Percentiles rank a stretch among this genome's conserved stretches.
These are phyloP conservation scores for Gremmenia infestans DNA, from an alignment of 2,329 filamentous ascomycete species.

Conservation along the genomic window DNA sequence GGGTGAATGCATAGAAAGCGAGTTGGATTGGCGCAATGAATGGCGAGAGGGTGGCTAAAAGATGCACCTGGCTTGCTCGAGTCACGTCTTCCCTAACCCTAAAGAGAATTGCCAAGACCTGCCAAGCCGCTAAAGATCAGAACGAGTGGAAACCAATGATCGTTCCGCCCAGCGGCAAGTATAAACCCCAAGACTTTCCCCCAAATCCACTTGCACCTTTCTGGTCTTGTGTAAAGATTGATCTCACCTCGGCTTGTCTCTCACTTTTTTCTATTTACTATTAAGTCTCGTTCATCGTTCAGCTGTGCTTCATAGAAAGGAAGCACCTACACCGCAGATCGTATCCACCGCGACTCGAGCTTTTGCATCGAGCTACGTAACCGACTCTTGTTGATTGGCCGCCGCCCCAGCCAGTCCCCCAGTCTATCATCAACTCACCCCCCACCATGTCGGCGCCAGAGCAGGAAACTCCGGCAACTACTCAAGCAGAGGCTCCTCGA, in stretches of 20 bases:
- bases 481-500: conserved; percentile 15
- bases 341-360: background rate
- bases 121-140: conserved; percentile 2
- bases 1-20: too few species aligned
- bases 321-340: background rate
- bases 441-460: conserved; percentile 18
- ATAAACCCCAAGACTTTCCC: conserved; percentile 2
- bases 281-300: background rate
- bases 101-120: conserved; percentile 1
- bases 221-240: background rate
- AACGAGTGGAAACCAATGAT: conserved; percentile 6
- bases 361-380: background rate
- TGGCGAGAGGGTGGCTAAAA: background rate
- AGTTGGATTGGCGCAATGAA: too few species aligned
- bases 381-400: conserved; percentile 4
- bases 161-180: conserved; percentile 5
- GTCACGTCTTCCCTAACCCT: background rate
- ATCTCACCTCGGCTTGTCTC: background rate
- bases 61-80: background rate
- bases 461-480: conserved; percentile 13
- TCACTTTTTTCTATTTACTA: background rate
- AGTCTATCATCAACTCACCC: background rate
- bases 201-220: background rate
- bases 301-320: background rate
- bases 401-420: background rate